Evolutionary conservation across 257 asterid species (phyloP).

Genomic region (Salvia miltiorrhiza): DNA sequence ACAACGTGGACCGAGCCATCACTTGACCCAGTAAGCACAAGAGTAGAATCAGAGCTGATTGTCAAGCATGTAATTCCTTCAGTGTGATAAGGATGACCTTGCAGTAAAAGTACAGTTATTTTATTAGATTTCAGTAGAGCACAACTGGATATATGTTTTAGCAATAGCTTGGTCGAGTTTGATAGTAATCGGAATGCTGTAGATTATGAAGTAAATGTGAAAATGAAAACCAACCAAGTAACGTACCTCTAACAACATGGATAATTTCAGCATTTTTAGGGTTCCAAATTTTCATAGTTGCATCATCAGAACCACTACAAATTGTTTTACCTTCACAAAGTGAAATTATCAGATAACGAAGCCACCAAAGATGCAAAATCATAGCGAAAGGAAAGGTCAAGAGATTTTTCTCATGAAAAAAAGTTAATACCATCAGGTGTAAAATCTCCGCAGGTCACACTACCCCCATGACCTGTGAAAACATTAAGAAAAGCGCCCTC

Average conservation of each 20-base stretch:
- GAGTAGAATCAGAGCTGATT: conserved; percentile 68
- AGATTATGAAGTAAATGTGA: background rate
- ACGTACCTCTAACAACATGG: conserved; percentile 74
- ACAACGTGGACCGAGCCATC: conserved; percentile 74
- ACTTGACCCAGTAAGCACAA: conserved; percentile 76
- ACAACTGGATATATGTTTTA: conserved; percentile 1
- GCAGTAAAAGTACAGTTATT: background rate
- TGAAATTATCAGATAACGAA: background rate
- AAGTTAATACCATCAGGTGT: conserved; percentile 82
- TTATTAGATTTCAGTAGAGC: conserved; percentile 6
- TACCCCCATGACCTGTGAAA: conserved; percentile 67
- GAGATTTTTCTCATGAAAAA: conserved; percentile 1
- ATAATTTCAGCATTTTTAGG: conserved; percentile 58
- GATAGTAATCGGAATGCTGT: background rate
- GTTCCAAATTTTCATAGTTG: conserved; percentile 85
- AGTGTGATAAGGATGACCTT: conserved; percentile 80
- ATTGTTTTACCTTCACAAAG: conserved; percentile 56
- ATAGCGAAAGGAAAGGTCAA: background rate
- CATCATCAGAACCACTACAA: conserved; percentile 92
- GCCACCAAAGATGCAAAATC: conserved; percentile 6
- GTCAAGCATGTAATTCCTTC: conserved; percentile 86
- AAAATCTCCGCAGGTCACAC: conserved; percentile 88
- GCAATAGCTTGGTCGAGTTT: too few species aligned
- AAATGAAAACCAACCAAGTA: conserved; percentile 7
- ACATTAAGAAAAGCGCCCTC: conserved; percentile 48